Conservation (phyloP, 2,329 filamentous ascomycete genomes). For the Fusarium austroafricanum region DNA sequence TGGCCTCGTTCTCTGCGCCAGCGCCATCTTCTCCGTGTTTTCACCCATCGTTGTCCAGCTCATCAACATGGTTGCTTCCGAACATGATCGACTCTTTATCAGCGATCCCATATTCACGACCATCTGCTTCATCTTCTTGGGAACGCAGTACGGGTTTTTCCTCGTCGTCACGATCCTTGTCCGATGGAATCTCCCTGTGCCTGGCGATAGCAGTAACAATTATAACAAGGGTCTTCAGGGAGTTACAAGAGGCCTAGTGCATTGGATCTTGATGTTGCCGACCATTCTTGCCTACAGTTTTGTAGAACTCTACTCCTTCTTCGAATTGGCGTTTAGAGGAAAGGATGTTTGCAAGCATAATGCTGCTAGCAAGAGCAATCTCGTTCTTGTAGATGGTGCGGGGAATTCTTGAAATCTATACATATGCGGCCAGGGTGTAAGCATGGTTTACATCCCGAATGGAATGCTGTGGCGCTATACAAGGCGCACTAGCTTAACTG, state of each 20-base stretch:
- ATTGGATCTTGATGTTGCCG: constrained; percentile 33
- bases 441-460: too few species aligned
- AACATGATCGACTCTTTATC: constrained; percentile 19
- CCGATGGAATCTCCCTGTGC: constrained; percentile 18
- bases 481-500: too few species aligned
- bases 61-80: constrained; percentile 6
- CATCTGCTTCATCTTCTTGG: constrained; percentile 24
- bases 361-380: constrained; percentile 26
- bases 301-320: constrained; percentile 35
- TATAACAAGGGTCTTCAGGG: constrained; percentile 18
- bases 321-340: constrained; percentile 28
- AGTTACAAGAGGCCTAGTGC: constrained; percentile 11
- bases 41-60: constrained; percentile 28
- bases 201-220: neutral
- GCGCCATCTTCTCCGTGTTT: constrained; percentile 23
- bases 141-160: constrained; percentile 21
- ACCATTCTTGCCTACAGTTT: constrained; percentile 34
- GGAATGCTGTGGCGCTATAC: too few species aligned
- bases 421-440: too few species aligned
- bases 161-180: constrained; percentile 20
- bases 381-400: neutral
- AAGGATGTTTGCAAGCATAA: constrained; percentile 32
- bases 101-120: constrained; percentile 11
- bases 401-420: neutral
- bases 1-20: constrained; percentile 29